Evolutionary conservation across 192 early-diverging fungal genomes (phyloP), one percentile per base, ranked within the genome.

Genomic region (Entomortierella parvispora): DNA sequence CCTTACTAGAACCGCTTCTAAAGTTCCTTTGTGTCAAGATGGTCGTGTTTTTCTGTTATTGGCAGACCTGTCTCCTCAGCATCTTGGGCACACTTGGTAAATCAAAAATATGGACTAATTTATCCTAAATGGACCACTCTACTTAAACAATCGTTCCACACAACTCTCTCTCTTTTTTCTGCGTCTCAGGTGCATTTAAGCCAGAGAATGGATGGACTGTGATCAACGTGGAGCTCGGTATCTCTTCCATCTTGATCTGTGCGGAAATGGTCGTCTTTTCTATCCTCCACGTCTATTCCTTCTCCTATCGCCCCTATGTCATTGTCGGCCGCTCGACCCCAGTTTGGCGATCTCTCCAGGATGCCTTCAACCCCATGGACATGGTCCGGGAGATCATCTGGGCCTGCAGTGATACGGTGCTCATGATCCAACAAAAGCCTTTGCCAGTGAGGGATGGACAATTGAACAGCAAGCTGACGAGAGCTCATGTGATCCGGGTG

Each of bases 11-110:
- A 2, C 81, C 81, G 2, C 58, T 82, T 45, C 55, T 72, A 52
- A 82, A 82, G 49, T 79, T 78, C 29, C 37, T 82, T 26, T 79
- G 76, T 55, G 76, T 82, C 45, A 82, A 82, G 43, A 59, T 80
- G 60, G 66, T 77, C 14, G 60, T 77, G 17, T 68, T 77, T 33
- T 68, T 77, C 61, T 68, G 65, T 31, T 77, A 68, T 40, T 77
- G 66, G 65, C 74, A 77, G 29, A 55, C 66, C 0, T 64, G 58
- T 37, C 28, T 68, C 0, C 23, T 77, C 34, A 77, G 74, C 46
- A 31, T 68, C 12, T 42, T 77, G 6, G 74, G 74, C 3, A 54
- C 74, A 11, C 52, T 68, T 46, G 74, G 74, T 77, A 77, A 40
- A 46, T 33, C 43, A 37, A 11, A 4, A 46, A 0, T 25, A 43